A percentile compares a stretch with the other conserved stretches of the same genome.
Evolutionary conservation across 2,329 filamentous ascomycete species (phyloP).

Genomic region (Hymenotorrendiella dingleyae): DNA sequence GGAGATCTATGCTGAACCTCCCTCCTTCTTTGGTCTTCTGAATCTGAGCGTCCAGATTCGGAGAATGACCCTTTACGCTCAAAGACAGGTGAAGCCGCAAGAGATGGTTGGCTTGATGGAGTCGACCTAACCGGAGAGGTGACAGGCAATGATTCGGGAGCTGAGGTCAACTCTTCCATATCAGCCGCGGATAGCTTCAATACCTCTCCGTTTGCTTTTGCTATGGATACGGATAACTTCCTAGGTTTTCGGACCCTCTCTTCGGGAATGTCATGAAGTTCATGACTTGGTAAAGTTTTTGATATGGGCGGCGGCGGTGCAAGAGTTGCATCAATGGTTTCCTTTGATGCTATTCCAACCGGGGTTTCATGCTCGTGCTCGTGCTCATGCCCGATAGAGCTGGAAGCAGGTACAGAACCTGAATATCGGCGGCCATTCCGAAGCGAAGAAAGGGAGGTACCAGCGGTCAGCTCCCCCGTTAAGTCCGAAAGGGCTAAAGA

Average conservation of each 20-base stretch:
- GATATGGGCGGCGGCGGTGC: constrained; percentile 18
- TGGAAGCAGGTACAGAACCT: neutral
- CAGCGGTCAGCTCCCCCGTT: constrained; percentile 11
- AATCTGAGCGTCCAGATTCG: constrained; percentile 13
- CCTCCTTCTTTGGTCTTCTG: constrained; percentile 11
- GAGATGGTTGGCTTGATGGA: constrained; percentile 28
- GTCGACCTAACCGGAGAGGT: constrained; percentile 35
- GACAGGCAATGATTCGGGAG: constrained; percentile 53
- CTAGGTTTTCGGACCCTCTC: constrained; percentile 21
- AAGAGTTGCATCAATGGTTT: constrained; percentile 13
- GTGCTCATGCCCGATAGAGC: neutral
- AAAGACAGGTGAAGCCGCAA: constrained; percentile 24
- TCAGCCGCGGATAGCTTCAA: constrained; percentile 52
- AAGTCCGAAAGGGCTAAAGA: constrained; percentile 14
- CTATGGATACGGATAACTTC: constrained; percentile 19
- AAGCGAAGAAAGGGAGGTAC: constrained; percentile 7
- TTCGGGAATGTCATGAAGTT: constrained; percentile 27
- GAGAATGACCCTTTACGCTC: constrained; percentile 14
- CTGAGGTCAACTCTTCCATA: constrained; percentile 51
- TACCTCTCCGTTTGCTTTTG: constrained; percentile 34
- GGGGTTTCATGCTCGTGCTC: too few relatives aligned
- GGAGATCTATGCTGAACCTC: constrained; percentile 8
- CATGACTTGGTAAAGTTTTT: constrained; percentile 18
- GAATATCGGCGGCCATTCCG: too few relatives aligned
- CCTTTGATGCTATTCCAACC: constrained; percentile 1